phyloP scores from a whole-genome alignment of 2,329 filamentous ascomycete genomes.

The Stemphylium vesicarium region DNA sequence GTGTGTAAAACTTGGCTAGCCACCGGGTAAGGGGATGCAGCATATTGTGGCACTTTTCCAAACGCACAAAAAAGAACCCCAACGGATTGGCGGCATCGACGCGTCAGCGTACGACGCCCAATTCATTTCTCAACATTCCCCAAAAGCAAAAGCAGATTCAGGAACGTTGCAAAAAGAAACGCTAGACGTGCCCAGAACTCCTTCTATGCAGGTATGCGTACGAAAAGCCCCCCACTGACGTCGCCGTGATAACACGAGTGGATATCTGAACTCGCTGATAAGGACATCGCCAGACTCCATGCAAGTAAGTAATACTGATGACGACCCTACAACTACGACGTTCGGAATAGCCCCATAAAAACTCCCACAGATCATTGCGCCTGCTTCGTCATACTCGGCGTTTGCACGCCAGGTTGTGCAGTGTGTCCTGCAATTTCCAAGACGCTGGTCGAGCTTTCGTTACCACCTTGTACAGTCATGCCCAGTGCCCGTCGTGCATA shows the following conservation, averaged over 20 bases:
- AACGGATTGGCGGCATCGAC: too few relatives aligned
- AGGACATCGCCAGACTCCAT: slow-evolving; percentile 1
- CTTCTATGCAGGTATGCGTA: slow-evolving; percentile 11
- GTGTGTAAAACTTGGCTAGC: too few relatives aligned
- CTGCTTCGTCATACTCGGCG: slow-evolving; percentile 43
- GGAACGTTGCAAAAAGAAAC: neutral
- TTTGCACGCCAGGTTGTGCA: slow-evolving; percentile 51
- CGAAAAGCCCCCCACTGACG: too few relatives aligned
- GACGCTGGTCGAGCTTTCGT: slow-evolving; percentile 49
- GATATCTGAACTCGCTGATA: slow-evolving; percentile 12
- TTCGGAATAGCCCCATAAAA: neutral
- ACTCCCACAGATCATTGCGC: slow-evolving; percentile 15
- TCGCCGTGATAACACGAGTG: neutral
- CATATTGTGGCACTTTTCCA: too few relatives aligned
- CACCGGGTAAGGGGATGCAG: too few relatives aligned
- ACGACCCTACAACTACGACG: neutral
- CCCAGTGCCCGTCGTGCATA: slow-evolving; percentile 47
- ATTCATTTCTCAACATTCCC: too few relatives aligned
- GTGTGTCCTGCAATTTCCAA: slow-evolving; percentile 49
- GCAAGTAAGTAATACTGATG: neutral
- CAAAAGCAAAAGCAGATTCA: too few relatives aligned
- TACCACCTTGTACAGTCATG: slow-evolving; percentile 46
- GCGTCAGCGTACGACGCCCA: too few relatives aligned
- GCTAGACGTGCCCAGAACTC: slow-evolving; percentile 14
- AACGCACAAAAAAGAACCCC: too few relatives aligned